A percentile compares a stretch with the other conserved stretches of the same genome.
Conservation (phyloP, 2,329 filamentous ascomycete genomes). For the Elsinoe perseae region DNA sequence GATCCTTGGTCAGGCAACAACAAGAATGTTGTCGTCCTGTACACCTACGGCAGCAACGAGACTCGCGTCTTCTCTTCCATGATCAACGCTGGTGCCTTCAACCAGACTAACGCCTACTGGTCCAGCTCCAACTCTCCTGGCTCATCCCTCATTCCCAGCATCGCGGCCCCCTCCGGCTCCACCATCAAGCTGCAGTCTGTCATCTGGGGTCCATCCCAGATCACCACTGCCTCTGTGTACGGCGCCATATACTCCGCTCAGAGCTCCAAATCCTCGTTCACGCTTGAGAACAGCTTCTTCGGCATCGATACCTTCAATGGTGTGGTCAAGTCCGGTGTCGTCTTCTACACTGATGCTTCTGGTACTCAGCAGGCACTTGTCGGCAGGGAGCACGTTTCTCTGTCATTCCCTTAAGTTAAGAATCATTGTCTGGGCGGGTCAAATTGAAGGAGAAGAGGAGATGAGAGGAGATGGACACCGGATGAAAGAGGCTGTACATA, state of each 20-base stretch:
- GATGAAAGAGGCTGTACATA: neutral
- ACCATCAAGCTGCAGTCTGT: neutral
- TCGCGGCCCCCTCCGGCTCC: neutral
- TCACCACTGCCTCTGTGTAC: constrained; percentile 1
- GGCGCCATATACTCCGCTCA: constrained; percentile 5
- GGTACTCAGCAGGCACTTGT: constrained; percentile 13
- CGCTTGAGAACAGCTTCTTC: constrained; percentile 6
- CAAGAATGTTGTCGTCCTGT: constrained; percentile 16
- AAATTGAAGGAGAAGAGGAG: neutral
- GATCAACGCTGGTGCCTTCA: constrained; percentile 17
- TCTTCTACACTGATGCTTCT: constrained; percentile 15
- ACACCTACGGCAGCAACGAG: constrained; percentile 12
- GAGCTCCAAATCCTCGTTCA: neutral
- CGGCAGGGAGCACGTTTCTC: neutral
- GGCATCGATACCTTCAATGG: constrained; percentile 14
- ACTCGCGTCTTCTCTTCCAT: constrained; percentile 14
- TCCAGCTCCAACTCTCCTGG: constrained; percentile 6
- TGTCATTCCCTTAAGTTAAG: neutral
- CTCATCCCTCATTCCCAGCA: neutral
- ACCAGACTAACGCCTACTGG: constrained; percentile 7
- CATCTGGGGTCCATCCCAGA: constrained; percentile 7
- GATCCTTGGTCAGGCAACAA: constrained; percentile 15
- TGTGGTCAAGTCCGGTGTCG: constrained; percentile 6
- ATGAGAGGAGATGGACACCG: neutral
- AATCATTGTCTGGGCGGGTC: neutral